Evolutionary conservation across 2,329 filamentous ascomycete species (phyloP), one percentile per base, ranked within the genome.

Genomic region (Grosmannia penicillata): DNA sequence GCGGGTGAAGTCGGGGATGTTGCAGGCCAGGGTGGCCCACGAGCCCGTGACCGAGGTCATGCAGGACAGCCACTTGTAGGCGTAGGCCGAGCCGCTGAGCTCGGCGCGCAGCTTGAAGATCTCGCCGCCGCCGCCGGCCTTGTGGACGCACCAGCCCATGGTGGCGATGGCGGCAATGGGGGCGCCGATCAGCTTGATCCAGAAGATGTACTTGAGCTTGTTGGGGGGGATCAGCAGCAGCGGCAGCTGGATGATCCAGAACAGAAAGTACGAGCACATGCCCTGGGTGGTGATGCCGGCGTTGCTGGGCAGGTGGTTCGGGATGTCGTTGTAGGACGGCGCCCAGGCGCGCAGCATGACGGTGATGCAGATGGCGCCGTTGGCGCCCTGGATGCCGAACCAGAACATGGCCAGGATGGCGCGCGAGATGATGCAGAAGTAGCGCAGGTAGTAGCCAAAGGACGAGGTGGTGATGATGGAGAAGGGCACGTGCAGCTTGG

Each of bases 141-240:
- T 69, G 5, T 67, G 63, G 42, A 79, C 65, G 4, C 68, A 68
- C 74, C 75, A 80, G 33, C 74, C 68, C 48, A 80, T 60, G 18
- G 75, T 75, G 2, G 69, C 71, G 41, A 79, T 62, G 50, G 72
- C 75, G 2, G 70, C 66, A n/a, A 70, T 56, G 2, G 73, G 75
- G 10, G 75, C 65, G 4, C 62, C 52, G 5, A 65, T 45, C 0
- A 65, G 49, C 53, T 71, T 72, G 42, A 63, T 44, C 31, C 66
- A 59, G 47, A 72, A 72, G 65, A 49, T 38, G 37, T 18, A 30
- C 18, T 25, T 34, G 23, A 49, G 45, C 27, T 40, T 39, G 17
- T 38, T 44, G 8, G 47, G 46, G 36, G 30, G 43, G 41, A 49
- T 48, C 13, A 48, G 36, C 37, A 49, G 39, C 39, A 49, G 37